Evolutionary conservation across 441 rosid species (phyloP), one percentile per base, ranked within the genome.

Genomic region (Raphanus hybrid): DNA sequence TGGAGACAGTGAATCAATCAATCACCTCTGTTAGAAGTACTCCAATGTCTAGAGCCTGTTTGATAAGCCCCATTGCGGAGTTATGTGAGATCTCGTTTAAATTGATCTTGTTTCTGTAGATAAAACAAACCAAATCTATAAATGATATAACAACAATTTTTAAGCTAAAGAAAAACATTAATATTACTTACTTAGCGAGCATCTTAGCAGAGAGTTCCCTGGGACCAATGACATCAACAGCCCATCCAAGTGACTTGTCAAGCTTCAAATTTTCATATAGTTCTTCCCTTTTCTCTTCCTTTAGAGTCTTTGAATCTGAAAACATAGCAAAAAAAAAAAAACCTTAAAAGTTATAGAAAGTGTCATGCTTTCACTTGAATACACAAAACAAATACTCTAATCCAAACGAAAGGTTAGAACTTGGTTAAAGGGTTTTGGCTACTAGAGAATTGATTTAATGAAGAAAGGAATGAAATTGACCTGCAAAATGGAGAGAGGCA

Each of bases 191-290:
- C 98, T 83, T 91, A 74, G 82, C 87, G 1, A 93, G 91, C 99
- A 95, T 95, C 81, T 93, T 91, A 67, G 93, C 86, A 12, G 99
- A 95, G 75, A 95, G 97, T 83, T 90, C 97, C 78, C 86, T 86
- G 3, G 96, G 97, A 82, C 92, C 99, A 76, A 93, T 93, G 77
- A 95, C 87, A 85, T 95, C 99, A 74, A 93, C 96, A 61, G 87
- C 94, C 99, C 98, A 95, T 69, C 98, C 97, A 84, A 95, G 75
- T 32, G 92, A 93, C 7, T 88, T 87, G 60, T 91, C 82, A 45
- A 82, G 89, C 86, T 95, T 91, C 34, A 92, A 78, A 45, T 52
- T 82, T 83, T 90, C 99, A 69, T 88, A 95, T 52, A 93, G 73
- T 27, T 88, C 95, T 82, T 95, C 97, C 85, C 98, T 87, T 82